Evolutionary conservation across 441 rosid species (phyloP).

Genomic region (Erodium chrysanthum): DNA sequence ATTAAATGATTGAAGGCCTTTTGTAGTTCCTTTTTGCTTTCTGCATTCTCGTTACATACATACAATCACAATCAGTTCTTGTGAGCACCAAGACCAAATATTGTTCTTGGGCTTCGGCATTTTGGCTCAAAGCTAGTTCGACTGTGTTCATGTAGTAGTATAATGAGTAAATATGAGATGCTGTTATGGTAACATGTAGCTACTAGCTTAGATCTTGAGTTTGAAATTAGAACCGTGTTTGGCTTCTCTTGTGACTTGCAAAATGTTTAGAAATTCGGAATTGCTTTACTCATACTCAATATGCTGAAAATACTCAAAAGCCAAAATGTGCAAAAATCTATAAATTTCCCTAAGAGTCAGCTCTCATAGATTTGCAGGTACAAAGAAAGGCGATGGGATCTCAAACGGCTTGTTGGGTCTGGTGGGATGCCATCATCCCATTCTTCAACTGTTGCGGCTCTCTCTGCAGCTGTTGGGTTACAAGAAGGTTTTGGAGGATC

Average conservation of each 20-base stretch:
- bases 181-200: too few species aligned
- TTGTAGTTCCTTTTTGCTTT: too few species aligned
- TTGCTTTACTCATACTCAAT: not conserved
- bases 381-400: constrained; percentile 47
- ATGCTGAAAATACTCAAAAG: not conserved
- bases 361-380: constrained; percentile 43
- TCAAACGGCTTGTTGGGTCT: constrained; percentile 47
- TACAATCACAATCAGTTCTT: not conserved
- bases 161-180: not conserved
- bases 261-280: not conserved
- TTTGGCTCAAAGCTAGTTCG: not conserved
- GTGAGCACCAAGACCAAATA: too few species aligned
- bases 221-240: not conserved
- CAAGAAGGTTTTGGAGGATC: constrained; percentile 61
- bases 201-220: constrained; percentile 13
- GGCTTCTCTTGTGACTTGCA: not conserved
- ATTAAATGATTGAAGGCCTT: too few species aligned
- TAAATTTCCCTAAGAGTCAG: constrained; percentile 25
- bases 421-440: constrained; percentile 73
- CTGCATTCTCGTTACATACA: too few species aligned
- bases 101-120: too few species aligned
- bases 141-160: not conserved
- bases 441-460: constrained; percentile 55
- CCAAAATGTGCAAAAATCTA: not conserved
- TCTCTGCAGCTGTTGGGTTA: constrained; percentile 46